Evolutionary conservation across 2,329 filamentous ascomycete species (phyloP).

Genomic region (Phoma sp.): DNA sequence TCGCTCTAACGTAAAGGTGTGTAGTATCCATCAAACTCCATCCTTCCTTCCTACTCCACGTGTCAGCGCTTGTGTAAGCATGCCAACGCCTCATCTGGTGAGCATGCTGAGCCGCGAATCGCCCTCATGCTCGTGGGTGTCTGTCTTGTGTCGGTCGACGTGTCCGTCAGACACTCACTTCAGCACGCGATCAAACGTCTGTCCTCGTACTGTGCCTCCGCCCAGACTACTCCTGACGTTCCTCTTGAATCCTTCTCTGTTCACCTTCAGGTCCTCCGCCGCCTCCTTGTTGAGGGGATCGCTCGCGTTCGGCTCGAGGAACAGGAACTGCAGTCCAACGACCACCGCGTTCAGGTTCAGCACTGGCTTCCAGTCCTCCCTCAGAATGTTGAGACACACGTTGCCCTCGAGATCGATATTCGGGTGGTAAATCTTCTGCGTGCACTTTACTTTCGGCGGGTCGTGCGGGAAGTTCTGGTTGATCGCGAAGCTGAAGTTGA

Average conservation of each 20-base stretch:
- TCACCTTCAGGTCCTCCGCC: slow-evolving; percentile 85
- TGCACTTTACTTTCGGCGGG: slow-evolving; percentile 95
- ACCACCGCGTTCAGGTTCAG: slow-evolving; percentile 96
- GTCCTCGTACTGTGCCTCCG: slow-evolving; percentile 76
- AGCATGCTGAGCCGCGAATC: neutral
- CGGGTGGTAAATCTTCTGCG: slow-evolving; percentile 98
- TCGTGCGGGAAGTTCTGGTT: slow-evolving; percentile 96
- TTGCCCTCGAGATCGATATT: slow-evolving; percentile 99
- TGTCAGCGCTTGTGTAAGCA: neutral
- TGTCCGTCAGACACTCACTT: slow-evolving; percentile 57
- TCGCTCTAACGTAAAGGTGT: slow-evolving; percentile 18
- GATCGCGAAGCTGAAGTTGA: slow-evolving; percentile 90
- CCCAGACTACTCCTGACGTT: slow-evolving; percentile 87
- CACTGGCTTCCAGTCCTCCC: slow-evolving; percentile 99
- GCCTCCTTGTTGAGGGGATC: slow-evolving; percentile 99
- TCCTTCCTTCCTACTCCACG: neutral
- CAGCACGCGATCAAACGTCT: slow-evolving; percentile 78
- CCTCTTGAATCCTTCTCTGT: slow-evolving; percentile 86
- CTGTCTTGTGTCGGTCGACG: neutral
- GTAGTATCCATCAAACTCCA: slow-evolving; percentile 1
- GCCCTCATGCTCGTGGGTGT: neutral
- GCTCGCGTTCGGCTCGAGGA: slow-evolving; percentile 95
- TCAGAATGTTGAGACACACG: slow-evolving; percentile 94
- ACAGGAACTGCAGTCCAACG: slow-evolving; percentile 93
- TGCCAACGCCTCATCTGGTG: neutral